Evolutionary conservation across 306 rosid species (phyloP), one percentile per base, ranked within the genome.

Genomic region (Begonia loranthoides): DNA sequence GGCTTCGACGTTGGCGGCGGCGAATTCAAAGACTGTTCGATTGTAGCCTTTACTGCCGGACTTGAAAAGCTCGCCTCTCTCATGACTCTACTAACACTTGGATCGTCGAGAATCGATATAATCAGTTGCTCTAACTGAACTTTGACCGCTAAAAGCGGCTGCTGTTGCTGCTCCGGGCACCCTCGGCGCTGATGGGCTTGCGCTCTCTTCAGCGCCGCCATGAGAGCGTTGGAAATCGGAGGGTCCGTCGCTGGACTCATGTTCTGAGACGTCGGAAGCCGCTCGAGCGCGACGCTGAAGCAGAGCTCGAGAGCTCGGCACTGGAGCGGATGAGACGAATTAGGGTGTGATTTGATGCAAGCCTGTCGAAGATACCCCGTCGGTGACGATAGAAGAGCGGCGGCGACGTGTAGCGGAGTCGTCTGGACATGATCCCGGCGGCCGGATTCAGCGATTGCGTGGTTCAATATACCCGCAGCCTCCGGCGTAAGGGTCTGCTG

Each of bases 121-220:
- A 92, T 86, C 13, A 92, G 73, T 65, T 92, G 99, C 21, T 92
- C 96, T 9, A 92, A 82, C 70, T 92, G 96, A 1, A 92, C 96
- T 15, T 92, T 92, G 0, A 92, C 99, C 3, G 99, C 96, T 0
- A 92, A 61, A 10, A 92, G 93, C 13, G 99, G 96, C 59, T 86
- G 99, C 15, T 92, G 99, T 63, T 92, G 99, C 56, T 86, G 96
- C 56, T 92, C 99, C 0, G 96, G 96, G 70, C 83, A 92, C 4
- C 99, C 99, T 0, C 99, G 80, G 13, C 96, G 95, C 60, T 92
- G 99, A 58, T 86, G 99, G 16, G 99, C 95, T 52, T 92, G 99
- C 0, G 99, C 99, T 9, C 99, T 82, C 68, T 92, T 92, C 0
- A 86, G 64, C 3, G 99, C 99, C 0, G 99, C 99, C 96, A 83